phyloP scores from a whole-genome alignment of 169 alveolate species.

The Miamiensis avidus region DNA sequence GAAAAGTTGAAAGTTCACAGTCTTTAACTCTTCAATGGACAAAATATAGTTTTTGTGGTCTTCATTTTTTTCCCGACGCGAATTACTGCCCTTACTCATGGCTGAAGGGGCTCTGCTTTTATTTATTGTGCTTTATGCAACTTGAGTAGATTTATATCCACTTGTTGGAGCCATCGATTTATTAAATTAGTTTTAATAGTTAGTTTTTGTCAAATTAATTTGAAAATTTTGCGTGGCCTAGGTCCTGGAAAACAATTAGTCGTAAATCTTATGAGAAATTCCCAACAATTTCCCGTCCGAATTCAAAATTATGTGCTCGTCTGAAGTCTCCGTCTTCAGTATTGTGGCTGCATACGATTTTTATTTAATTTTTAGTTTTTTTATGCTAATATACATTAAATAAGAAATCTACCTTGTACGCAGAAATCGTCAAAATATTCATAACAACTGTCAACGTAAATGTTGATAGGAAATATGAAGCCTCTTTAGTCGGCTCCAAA shows the following conservation, averaged over 20 bases:
- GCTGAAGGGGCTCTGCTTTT: too few species aligned
- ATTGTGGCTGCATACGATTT: background rate
- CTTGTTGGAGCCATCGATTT: background rate
- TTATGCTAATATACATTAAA: too few species aligned
- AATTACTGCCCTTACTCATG: too few species aligned
- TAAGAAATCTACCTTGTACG: background rate
- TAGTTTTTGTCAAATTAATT: too few species aligned
- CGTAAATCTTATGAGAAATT: background rate
- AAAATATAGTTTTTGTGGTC: too few species aligned
- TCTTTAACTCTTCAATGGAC: too few species aligned
- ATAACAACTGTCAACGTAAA: background rate
- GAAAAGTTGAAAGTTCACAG: too few species aligned
- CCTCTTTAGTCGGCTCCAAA: background rate
- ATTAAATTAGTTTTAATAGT: too few species aligned
- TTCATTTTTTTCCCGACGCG: too few species aligned
- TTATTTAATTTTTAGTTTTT: too few species aligned
- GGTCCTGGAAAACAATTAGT: background rate
- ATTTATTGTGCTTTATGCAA: background rate
- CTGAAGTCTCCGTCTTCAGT: background rate
- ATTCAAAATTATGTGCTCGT: background rate
- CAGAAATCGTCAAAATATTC: slow-evolving; percentile 4
- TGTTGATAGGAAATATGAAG: slow-evolving; percentile 4
- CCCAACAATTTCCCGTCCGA: background rate
- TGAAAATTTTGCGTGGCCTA: background rate
- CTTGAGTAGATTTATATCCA: background rate